These are phyloP conservation scores for Colletotrichum acutatum DNA, from an alignment of 2,329 filamentous ascomycete genomes.

Conservation along the genomic window DNA sequence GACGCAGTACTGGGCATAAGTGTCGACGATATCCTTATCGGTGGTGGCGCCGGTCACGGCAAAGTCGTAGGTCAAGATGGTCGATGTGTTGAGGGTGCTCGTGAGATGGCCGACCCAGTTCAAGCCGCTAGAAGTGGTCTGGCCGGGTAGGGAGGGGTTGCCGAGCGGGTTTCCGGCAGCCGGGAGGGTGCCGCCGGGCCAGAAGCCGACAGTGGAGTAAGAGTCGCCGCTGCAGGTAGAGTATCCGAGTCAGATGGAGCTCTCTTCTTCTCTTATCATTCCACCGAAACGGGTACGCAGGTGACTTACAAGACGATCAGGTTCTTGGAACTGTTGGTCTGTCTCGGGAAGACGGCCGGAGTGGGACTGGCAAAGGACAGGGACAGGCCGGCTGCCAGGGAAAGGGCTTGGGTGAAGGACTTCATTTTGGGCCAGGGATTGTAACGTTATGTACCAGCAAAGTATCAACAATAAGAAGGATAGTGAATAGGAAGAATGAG, in stretches of 20 bases:
- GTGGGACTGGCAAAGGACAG: slow-evolving; percentile 26
- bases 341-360: slow-evolving; percentile 4
- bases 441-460: slow-evolving; percentile 1
- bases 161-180: slow-evolving; percentile 66
- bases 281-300: not conserved
- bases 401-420: slow-evolving; percentile 18
- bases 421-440: slow-evolving; percentile 6
- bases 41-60: slow-evolving; percentile 63
- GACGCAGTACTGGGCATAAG: slow-evolving; percentile 61
- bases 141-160: slow-evolving; percentile 65
- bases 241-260: not conserved
- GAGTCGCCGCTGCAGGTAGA: slow-evolving; percentile 61
- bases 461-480: slow-evolving; percentile 14
- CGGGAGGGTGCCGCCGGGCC: slow-evolving; percentile 59
- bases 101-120: slow-evolving; percentile 62
- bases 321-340: slow-evolving; percentile 16
- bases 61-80: slow-evolving; percentile 59
- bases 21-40: slow-evolving; percentile 59
- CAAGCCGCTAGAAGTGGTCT: slow-evolving; percentile 55
- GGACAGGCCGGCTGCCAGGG: slow-evolving; percentile 27
- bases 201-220: slow-evolving; percentile 69
- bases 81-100: slow-evolving; percentile 52
- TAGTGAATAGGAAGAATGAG: not conserved
- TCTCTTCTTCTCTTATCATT: too few relatives aligned
- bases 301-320: slow-evolving; percentile 27